Base-by-base conservation (phyloP, 2,329 filamentous ascomycete species). In the Aspergillus vadensis region DNA sequence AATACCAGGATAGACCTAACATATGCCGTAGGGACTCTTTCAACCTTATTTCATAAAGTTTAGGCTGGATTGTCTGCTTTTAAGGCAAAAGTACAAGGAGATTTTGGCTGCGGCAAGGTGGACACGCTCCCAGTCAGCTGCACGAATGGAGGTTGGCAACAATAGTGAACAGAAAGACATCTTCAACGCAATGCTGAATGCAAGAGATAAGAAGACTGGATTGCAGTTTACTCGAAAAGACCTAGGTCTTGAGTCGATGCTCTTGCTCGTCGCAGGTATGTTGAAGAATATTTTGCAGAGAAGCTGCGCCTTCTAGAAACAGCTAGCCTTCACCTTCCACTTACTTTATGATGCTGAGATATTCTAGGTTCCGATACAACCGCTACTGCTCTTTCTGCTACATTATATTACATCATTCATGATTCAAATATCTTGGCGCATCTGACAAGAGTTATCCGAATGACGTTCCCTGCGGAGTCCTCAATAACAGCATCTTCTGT, bases 301-400 rank as follows among this genome's bases (percentile, higher is more conserved):
- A 36, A 2, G 12, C 30, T 36, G 5, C 30, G 12, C 12, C 10
- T 5, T 1, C 30, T 14, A 14, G 27, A 14, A 36, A 36, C 30
- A 10, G 10, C 30, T 14, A 14, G 30, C 10, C 4, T 36, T 5
- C 30, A 14, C 1, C 30, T 2, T 14, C 30, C 4, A 2, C 12
- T 36, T 36, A 36, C 2, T 36, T 14, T 2, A 36, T 36, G 4
- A 36, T 36, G 30, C 30, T 36, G 30, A 36, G 30, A 12, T 36
- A 12, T 14, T 2, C 12, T 36, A 23, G 57, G 57, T 15, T 47
- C 57, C 10, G 51, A 59, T 30, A 59, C 57, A 17, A 59, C 57
- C 12, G 12, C 57, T 15, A 38, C 21, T 9, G 44, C 57, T 5
- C 15, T 59, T 14, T 39, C 27, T 41, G 50, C 41, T 1, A 25